Evolutionary conservation across 495 filamentous ascomycete species (phyloP), one percentile per base, ranked within the genome.

Genomic region (Aspergillus biplanus): DNA sequence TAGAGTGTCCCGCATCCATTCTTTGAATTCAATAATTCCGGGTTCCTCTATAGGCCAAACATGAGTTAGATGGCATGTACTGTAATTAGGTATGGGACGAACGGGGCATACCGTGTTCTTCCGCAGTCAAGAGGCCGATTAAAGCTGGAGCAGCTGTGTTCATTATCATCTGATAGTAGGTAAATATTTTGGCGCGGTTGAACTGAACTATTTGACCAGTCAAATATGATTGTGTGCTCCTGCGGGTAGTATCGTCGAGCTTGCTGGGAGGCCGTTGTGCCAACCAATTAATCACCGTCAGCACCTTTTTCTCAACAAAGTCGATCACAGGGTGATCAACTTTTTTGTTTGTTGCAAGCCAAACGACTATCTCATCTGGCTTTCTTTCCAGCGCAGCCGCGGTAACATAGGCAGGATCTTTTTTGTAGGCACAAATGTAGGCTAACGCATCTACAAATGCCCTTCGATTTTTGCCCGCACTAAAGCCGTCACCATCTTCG

Each of bases 341-440:
- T 2, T 33, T 33, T 4, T 42, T 11, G 39, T 61, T 61, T 39
- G 49, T 21, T 46, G 59, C 49, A 8, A 61, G 33, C 59, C 59
- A 61, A 12, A 61, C 16, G 31, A 61, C 35, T 5, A 61, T 33
- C 15, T 46, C 21, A 7, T 42, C 50, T 6, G 15, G 33, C 34
- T 13, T 52, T 52, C 21, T 42, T 33, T 44, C 59, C 7, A 61
- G 21, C 9, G 49, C 59, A 0, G 39, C 49, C 4, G 59, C 59
- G 1, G 50, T 55, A 11, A 61, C 59, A 47, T 44, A 16, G 3
- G 31, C 59, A n/a, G 59, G 5, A 7, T 32, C 33, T 15, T 42
- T 55, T 33, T 42, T 44, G 34, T 61, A 54, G n/a, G 59, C 59
- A 21, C 48, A 54, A 5, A 61, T 54, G 50, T 61, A 61, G 5